A percentile compares a stretch with the other conserved stretches of the same genome.
phyloP scores from a whole-genome alignment of 176 grass and related monocot genomes.

The Saccharum officinarum region DNA sequence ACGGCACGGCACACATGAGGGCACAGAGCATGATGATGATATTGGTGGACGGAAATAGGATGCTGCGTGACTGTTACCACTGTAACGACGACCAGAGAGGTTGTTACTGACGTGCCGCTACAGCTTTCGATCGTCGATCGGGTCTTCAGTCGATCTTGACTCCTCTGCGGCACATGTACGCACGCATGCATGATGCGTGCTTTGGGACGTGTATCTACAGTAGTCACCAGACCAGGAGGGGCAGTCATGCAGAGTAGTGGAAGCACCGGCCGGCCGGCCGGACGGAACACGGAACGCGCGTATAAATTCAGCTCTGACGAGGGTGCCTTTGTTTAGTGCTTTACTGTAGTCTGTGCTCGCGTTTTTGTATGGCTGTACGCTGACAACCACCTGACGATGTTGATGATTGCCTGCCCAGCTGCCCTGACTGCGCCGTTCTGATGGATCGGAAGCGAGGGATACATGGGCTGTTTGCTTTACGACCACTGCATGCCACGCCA shows the following conservation, averaged over 20 bases:
- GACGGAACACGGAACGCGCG: background rate
- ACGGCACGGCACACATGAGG: background rate
- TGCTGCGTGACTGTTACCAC: background rate
- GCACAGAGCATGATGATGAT: background rate
- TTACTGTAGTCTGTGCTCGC: background rate
- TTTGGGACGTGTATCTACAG: constrained; percentile 40
- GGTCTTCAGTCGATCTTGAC: background rate
- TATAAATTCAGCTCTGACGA: constrained; percentile 17
- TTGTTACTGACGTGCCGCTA: background rate
- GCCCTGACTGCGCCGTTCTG: background rate
- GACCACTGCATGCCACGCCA: no score
- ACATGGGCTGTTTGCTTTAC: no score
- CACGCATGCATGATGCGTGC: constrained; percentile 19
- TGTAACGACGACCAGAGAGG: background rate
- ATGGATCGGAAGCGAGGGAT: background rate
- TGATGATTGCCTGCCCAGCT: constrained; percentile 17
- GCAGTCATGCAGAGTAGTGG: background rate
- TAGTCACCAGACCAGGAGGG: background rate
- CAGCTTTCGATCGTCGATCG: constrained; percentile 1
- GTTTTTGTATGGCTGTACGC: constrained; percentile 21
- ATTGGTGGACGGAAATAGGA: no score
- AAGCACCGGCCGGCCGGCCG: background rate
- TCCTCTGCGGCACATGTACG: background rate
- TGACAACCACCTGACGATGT: constrained; percentile 33
- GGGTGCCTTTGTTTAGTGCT: constrained; percentile 22